Percentiles rank a stretch among this genome's conserved stretches.
Evolutionary conservation across 352 stramenopile genomes (phyloP).

Genomic region (Pythium grandisporangium): DNA sequence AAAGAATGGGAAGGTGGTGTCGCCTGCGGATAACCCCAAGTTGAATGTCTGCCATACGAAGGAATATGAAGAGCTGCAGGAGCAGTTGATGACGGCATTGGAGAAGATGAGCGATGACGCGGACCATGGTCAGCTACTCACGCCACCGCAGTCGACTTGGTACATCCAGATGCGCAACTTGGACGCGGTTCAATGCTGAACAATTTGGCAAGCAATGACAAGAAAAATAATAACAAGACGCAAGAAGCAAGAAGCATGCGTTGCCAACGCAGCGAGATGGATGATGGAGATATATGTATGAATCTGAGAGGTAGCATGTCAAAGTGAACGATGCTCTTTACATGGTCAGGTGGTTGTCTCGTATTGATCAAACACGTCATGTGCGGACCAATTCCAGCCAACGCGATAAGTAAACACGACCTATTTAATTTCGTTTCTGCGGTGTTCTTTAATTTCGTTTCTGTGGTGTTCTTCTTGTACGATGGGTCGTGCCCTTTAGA

Average conservation of each 20-base stretch:
- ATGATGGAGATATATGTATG: conserved; percentile 2
- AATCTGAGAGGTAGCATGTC: too few relatives aligned
- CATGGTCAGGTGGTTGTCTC: too few relatives aligned
- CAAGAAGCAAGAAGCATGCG: not conserved
- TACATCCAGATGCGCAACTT: conserved; percentile 80
- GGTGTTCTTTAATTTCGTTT: too few relatives aligned
- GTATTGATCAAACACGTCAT: too few relatives aligned
- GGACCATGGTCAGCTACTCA: conserved; percentile 32
- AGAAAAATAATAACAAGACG: too few relatives aligned
- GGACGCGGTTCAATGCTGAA: conserved; percentile 33
- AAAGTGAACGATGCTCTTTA: too few relatives aligned
- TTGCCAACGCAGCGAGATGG: not conserved
- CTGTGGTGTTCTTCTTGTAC: too few relatives aligned
- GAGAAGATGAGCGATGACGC: conserved; percentile 28
- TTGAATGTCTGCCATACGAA: conserved; percentile 57
- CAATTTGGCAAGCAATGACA: too few relatives aligned
- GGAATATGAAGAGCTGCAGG: conserved; percentile 54
- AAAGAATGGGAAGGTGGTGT: conserved; percentile 49
- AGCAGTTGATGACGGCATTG: conserved; percentile 30
- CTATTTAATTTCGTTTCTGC: too few relatives aligned
- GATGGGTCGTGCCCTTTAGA: too few relatives aligned
- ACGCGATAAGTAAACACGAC: too few relatives aligned
- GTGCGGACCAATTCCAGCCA: too few relatives aligned
- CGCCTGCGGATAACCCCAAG: conserved; percentile 71
- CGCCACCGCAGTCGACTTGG: conserved; percentile 70